Base-by-base conservation (phyloP, 495 filamentous ascomycete species). In the Aspergillus incahuasiensis region DNA sequence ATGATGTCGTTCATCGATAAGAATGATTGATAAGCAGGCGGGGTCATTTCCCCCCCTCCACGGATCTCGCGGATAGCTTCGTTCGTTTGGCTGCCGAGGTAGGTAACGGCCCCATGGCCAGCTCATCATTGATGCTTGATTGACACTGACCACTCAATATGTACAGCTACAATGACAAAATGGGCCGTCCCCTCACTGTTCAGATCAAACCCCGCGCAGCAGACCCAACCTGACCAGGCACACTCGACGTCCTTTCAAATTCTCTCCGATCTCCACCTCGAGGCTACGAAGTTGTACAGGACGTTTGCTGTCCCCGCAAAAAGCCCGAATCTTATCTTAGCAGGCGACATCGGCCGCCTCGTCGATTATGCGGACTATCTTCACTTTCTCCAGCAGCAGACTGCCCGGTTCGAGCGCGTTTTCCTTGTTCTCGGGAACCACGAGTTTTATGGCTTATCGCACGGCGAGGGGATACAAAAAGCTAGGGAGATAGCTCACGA, bases 351-450 rank as follows among this genome's bases (percentile, higher is more conserved):
- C 42, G 83, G 83, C 1, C 73, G 77, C 12, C 69, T 84, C 16
- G 48, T 55, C 8, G 76, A 85, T 65, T 83, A 81, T 58, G 62
- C 75, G 5, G 59, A 61, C 2, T 85, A 80, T 61, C 71, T 68
- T 12, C 32, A 57, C 20, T 84, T 85, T 57, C 61, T 85, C 25
- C 58, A 72, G 25, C 63, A 61, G 1, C 77, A 84, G 38, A 71
- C 68, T 2, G 52, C 68, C 11, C 63, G 56, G 0, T 84, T 78
- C 60, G 51, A 72, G 24, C 54, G 66, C 0, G 74, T 84, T 0
- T 83, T 79, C 57, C 69, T 82, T 2, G 68, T 83, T 0, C 73
- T 81, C 13, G 83, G 82, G 0, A 83, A 82, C 54, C 80, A 84
- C 54, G 81, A 84, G 57, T 83, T 84, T 66, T 81, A 82, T 61